Evolutionary conservation across 805 yeast species (phyloP).

Genomic region (Zygotorulaspora chibaensis): DNA sequence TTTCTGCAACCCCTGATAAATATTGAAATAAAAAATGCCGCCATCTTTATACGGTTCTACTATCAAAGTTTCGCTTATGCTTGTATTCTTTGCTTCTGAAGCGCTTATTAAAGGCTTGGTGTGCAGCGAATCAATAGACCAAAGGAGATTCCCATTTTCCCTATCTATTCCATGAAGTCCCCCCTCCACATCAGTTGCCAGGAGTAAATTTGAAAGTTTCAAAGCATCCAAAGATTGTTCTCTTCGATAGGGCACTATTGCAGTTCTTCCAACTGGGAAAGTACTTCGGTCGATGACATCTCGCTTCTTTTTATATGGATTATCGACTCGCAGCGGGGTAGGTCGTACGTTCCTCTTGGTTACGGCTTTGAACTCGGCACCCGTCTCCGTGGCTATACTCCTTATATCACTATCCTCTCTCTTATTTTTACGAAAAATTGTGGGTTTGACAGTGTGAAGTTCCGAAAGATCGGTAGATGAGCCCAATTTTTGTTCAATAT

Average conservation of each 20-base stretch:
- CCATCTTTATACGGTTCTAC: constrained; percentile 92
- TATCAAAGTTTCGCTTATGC: constrained; percentile 56
- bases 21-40: constrained; percentile 71
- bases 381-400: neutral
- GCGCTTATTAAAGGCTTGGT: constrained; percentile 26
- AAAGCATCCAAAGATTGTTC: constrained; percentile 18
- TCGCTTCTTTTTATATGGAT: neutral
- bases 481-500: neutral
- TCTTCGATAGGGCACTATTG: constrained; percentile 9
- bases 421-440: constrained; percentile 10
- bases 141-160: constrained; percentile 64
- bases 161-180: constrained; percentile 77
- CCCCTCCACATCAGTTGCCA: constrained; percentile 84
- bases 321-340: neutral
- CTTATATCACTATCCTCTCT: neutral
- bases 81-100: constrained; percentile 15
- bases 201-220: constrained; percentile 48
- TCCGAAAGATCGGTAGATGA: constrained; percentile 1
- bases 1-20: constrained; percentile 67
- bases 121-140: constrained; percentile 62
- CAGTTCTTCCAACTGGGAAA: constrained; percentile 6
- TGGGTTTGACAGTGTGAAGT: constrained; percentile 11
- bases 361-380: neutral
- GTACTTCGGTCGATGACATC: neutral
- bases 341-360: neutral